Evolutionary conservation across 495 filamentous ascomycete species (phyloP).

Genomic region (Penicilliopsis zonata): DNA sequence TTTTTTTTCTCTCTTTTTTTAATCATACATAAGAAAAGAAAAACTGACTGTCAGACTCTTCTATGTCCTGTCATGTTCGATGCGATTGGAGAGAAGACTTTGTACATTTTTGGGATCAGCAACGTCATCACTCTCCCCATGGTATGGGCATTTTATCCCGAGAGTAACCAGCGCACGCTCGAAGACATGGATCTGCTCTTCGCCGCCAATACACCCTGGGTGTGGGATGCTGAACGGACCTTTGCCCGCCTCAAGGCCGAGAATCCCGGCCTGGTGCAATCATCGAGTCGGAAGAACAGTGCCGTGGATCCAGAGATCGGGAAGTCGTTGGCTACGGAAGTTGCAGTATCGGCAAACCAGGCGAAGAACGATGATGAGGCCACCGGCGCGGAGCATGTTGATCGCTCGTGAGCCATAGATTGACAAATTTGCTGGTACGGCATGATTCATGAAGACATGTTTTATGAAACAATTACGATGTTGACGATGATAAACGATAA

Average conservation of each 20-base stretch:
- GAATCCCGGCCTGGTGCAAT: constrained; percentile 35
- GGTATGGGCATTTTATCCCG: constrained; percentile 59
- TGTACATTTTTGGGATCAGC: constrained; percentile 53
- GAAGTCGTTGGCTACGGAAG: constrained; percentile 3
- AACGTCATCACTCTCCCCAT: constrained; percentile 53
- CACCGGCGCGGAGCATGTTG: no score
- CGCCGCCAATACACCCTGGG: constrained; percentile 44
- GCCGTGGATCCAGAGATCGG: constrained; percentile 32
- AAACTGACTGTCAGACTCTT: constrained; percentile 26
- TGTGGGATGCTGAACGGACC: constrained; percentile 52
- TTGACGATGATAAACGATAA: no score
- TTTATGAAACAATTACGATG: no score
- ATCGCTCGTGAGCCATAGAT: no score
- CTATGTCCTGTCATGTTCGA: constrained; percentile 54
- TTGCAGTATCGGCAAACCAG: constrained; percentile 20
- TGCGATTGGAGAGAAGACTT: constrained; percentile 49
- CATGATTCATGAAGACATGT: no score
- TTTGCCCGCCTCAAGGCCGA: constrained; percentile 41
- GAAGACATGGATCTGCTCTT: constrained; percentile 62
- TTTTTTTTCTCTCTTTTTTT: background rate
- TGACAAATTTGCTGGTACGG: no score
- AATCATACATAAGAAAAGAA: background rate
- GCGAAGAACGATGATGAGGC: no score
- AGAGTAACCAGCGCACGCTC: constrained; percentile 54
- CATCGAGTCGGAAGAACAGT: constrained; percentile 32